Base-by-base conservation (phyloP, 2,329 filamentous ascomycete genomes). In the Stagonosporopsis vannaccii region DNA sequence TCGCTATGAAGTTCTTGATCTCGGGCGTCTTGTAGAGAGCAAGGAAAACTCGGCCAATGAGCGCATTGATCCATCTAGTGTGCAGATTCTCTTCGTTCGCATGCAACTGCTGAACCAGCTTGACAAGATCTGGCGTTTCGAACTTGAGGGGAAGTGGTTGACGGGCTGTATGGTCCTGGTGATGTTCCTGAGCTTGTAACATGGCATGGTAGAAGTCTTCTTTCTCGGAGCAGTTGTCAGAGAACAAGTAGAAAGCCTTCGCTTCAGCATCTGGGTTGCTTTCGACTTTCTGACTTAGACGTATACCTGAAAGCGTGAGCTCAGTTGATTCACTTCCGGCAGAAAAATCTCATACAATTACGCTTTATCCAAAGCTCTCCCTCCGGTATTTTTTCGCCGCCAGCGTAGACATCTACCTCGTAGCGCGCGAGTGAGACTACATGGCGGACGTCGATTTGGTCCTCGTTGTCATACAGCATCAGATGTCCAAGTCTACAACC, bases 151-250 rank as follows among this genome's bases (percentile, higher is more conserved):
- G 89, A 49, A 83, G 82, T 0, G 92, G 80, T 51, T 83, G 80
- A 20, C 30, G 49, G 19, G 81, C 80, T 2, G 80, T 78, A 13
- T 56, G 35, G 83, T 69, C 82, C 54, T 86, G 82, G 15, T 85
- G 84, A 66, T 89, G 87, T 64, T 92, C 88, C 72, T 96, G 90
- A 61, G 93, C 96, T 67, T 88, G 87, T 35, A 99, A 81, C 65
- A 99, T 81, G 12, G 94, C 90, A 76, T 97, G 94, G 75, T 99
- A 99, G 77, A 99, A 98, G 73, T 99, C 95, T 76, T 99, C 95
- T 75, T 99, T 99, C 42, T 95, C 92, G 0, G 93, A 97, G 73
- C 91, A 91, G 69, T 96, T 97, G 64, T 98, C 92, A 0, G 91
- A 96, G 76, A 98, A 99, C 4, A 99, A 81, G 71, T 88, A 98